Base-by-base conservation (phyloP, 1,139 yeast species). In the Pichia terricola region DNA sequence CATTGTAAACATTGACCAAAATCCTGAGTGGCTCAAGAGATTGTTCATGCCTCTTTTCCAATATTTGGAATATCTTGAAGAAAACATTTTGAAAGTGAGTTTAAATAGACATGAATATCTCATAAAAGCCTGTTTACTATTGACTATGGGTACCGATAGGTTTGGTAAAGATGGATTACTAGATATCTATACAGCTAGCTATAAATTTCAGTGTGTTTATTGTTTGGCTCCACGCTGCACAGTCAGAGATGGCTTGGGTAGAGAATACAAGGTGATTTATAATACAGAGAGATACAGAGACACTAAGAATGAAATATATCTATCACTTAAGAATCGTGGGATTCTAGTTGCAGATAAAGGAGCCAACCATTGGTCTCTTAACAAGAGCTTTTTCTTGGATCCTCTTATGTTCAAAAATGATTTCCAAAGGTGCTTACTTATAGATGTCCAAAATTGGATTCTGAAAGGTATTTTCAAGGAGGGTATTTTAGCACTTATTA, bases 21-120 rank as follows among this genome's bases (percentile, higher is more conserved):
- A 37, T 16, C 16, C 27, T 11, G 37, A 40, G 4, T 33, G 28
- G 28, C 32, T 38, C n/a, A 28, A 34, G 8, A 11, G 32, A n/a
- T 8, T 42, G 5, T 11, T 44, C 11, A 28, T 9, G 4, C 49
- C 47, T 5, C 25, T 46, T 11, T 36, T 37, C 26, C 33, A 28
- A 27, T 46, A 44, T 28, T 35, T 42, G 7, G 39, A 44, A 7
- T 37, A 36, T 28, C 32, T 46, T 4, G 25, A 39, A 2, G 37
- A 42, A 6, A 46, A 41, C 26, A 31, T 35, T 3, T 8, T 46
- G 2, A 40, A 39, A 26, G 37, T 46, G 2, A 42, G 42, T 31
- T 30, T 46, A 5, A 46, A 46, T 42, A 44, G 44, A 33, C 49
- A 46, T 43, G 49, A 46, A 28, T 46, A 46, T 38, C 38, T 26